Conservation (phyloP, 1,284 basidiomycete species). For the Thelephora terrestris region DNA sequence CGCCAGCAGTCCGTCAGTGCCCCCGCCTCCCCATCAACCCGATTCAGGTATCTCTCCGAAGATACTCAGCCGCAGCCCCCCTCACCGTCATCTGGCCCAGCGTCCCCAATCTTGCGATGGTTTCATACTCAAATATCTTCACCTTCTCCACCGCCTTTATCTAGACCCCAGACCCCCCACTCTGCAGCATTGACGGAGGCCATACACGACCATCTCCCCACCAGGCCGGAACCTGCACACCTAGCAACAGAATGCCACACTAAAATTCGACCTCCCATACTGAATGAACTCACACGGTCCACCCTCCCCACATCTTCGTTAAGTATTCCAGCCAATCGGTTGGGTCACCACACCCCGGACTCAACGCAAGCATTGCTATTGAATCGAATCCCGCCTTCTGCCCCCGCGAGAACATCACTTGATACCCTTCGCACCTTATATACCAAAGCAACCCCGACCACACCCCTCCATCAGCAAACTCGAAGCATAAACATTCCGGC, state of each 20-base stretch:
- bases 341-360: constrained; percentile 19
- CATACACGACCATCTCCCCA: constrained; percentile 27
- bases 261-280: constrained; percentile 34
- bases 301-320: constrained; percentile 51
- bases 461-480: constrained; percentile 18
- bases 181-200: constrained; percentile 27
- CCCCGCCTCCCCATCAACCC: neutral
- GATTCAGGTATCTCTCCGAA: neutral
- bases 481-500: constrained; percentile 15
- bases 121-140: constrained; percentile 20
- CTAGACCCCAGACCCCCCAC: constrained; percentile 19
- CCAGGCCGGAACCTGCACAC: constrained; percentile 35
- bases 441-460: constrained; percentile 24
- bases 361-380: constrained; percentile 17
- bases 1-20: neutral
- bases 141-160: constrained; percentile 11
- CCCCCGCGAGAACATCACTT: constrained; percentile 39
- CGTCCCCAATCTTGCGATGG: constrained; percentile 37
- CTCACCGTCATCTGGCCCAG: neutral
- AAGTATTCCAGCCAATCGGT: constrained; percentile 16
- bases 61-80: neutral
- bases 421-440: constrained; percentile 54
- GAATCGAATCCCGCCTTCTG: constrained; percentile 24
- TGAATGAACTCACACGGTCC: constrained; percentile 50
- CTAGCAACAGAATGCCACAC: constrained; percentile 26